phyloP scores from a whole-genome alignment of 805 yeast genomes.

The Metschnikowia hibisci region DNA sequence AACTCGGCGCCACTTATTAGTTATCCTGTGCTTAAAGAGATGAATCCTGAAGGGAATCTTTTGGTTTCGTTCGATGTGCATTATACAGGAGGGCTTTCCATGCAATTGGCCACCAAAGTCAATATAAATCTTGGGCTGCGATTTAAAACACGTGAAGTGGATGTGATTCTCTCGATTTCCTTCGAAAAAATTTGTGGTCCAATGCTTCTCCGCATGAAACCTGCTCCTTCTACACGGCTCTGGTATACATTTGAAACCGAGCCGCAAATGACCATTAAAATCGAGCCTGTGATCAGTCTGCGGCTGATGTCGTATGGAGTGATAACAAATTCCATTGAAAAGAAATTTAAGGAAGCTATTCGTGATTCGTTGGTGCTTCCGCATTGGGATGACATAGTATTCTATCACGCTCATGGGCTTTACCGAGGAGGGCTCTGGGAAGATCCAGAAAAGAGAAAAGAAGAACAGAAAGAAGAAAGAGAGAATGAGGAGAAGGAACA shows the following conservation, averaged over 20 bases:
- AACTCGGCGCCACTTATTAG: conserved; percentile 76
- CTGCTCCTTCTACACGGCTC: conserved; percentile 85
- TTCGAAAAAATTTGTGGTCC: conserved; percentile 72
- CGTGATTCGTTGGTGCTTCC: conserved; percentile 81
- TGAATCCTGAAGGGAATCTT: conserved; percentile 78
- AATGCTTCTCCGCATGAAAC: conserved; percentile 63
- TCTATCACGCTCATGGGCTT: conserved; percentile 64
- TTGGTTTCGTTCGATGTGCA: conserved; percentile 56
- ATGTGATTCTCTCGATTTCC: conserved; percentile 65
- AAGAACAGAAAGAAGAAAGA: neutral
- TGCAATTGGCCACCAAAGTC: conserved; percentile 78
- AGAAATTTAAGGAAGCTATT: conserved; percentile 72
- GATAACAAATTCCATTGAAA: conserved; percentile 76
- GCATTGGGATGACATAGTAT: conserved; percentile 80
- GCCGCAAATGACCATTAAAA: conserved; percentile 69
- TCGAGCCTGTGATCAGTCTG: conserved; percentile 90
- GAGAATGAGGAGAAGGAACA: neutral
- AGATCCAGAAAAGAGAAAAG: conserved; percentile 9
- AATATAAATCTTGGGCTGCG: conserved; percentile 71
- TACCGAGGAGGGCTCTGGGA: conserved; percentile 97
- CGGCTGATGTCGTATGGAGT: conserved; percentile 73
- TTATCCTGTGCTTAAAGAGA: conserved; percentile 60
- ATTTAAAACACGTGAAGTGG: conserved; percentile 72
- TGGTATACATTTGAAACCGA: conserved; percentile 86
- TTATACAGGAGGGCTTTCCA: conserved; percentile 72